Base-by-base conservation (phyloP, 495 filamentous ascomycete genomes). In the Annulohypoxylon bovei region DNA sequence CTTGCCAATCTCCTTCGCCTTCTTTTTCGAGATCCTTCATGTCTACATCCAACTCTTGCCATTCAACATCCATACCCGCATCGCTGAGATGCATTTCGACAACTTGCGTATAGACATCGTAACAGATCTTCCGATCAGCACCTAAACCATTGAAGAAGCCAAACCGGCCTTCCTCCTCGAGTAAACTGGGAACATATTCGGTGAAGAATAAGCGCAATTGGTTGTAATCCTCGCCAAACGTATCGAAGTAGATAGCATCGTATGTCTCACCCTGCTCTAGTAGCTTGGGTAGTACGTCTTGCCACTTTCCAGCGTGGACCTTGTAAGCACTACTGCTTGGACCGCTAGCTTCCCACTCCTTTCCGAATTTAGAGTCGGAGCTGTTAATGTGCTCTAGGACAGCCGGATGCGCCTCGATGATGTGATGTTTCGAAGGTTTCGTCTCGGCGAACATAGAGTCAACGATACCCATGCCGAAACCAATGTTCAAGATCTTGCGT, bases 221-320 rank as follows among this genome's bases (percentile, higher is more conserved):
- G 4, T 80, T 82, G 80, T 99, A 99, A 47, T 92, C 89, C 80
- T 98, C 96, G 6, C 94, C 95, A 72, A 98, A 99, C 0, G 95
- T 99, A 76, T 98, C 96, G 73, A 97, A 98, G 82, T 98, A 99
- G 60, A 99, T 94, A 33, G 91, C 94, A 77, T 99, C 93, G 76
- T 95, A 96, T 23, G 88, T 80, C 46, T 89, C 83, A 6, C 90
- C 89, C 49, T 88, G 79, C n/a, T 87, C 85, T 0, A 95, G 79
- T 6, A 99, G 83, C 28, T 80, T 78, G 0, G 90, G 91, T 6
- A 97, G 78, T 0, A 97, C 82, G 68, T 97, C 90, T 79, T 97
- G 93, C 94, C 94, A 98, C 65, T 84, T 85, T 6, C 94, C 94
- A 0, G 65, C 72, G 66, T 82, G 78, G 18, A 87, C 72, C 33